phyloP scores from a whole-genome alignment of 768 basidiomycete genomes.

The Tubosaeta sp. region DNA sequence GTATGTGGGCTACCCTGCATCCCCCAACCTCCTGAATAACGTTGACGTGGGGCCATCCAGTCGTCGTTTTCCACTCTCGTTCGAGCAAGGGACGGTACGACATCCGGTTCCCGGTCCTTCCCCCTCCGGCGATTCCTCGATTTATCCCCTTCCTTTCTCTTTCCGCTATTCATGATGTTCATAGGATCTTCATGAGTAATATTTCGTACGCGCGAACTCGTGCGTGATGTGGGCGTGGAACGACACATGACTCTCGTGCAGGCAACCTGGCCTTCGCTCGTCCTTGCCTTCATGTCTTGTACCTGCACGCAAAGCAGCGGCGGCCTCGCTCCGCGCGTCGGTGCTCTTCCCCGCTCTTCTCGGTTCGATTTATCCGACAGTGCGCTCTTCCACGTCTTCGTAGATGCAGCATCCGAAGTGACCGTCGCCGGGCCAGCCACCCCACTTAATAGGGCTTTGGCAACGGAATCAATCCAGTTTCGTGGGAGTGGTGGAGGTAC shows the following conservation, averaged over 20 bases:
- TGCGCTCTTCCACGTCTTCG: constrained; percentile 20
- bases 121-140: constrained; percentile 21
- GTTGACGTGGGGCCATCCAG: constrained; percentile 38
- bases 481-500: constrained; percentile 52
- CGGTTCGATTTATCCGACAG: constrained; percentile 26
- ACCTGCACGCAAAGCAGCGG: constrained; percentile 33
- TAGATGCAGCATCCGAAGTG: constrained; percentile 25
- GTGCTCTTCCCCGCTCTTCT: constrained; percentile 16
- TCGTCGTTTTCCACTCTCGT: constrained; percentile 58
- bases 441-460: constrained; percentile 58
- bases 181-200: constrained; percentile 20
- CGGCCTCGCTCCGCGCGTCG: constrained; percentile 20
- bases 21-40: constrained; percentile 33
- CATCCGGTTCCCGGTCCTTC: constrained; percentile 31
- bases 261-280: constrained; percentile 37
- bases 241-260: constrained; percentile 59
- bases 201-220: constrained; percentile 41
- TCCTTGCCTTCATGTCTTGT: constrained; percentile 27
- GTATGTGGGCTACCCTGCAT: constrained; percentile 18
- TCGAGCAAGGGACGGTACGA: constrained; percentile 59
- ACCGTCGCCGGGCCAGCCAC: constrained; percentile 36
- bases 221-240: constrained; percentile 65
- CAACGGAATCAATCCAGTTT: constrained; percentile 71
- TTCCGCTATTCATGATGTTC: constrained; percentile 16
- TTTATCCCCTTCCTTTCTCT: constrained; percentile 20